Percentiles rank a stretch among this genome's conserved stretches.
Evolutionary conservation across 257 asterid species (phyloP).

Genomic region (Ilex asprella): DNA sequence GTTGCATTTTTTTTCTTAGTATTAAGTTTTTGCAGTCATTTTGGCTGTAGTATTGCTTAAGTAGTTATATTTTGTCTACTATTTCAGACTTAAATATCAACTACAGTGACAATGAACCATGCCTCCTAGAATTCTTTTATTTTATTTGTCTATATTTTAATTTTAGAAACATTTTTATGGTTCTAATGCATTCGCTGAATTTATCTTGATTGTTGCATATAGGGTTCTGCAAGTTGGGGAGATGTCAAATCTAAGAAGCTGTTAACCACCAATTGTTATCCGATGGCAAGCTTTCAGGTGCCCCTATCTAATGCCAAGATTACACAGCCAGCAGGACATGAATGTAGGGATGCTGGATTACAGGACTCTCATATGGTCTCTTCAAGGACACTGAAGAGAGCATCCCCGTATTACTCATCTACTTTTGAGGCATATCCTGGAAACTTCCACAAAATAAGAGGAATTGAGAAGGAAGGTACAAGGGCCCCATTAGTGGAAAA

Average conservation of each 20-base stretch:
- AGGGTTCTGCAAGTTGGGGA: conserved; percentile 39
- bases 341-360: conserved; percentile 9
- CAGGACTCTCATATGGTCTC: conserved; percentile 31
- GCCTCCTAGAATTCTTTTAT: too few species aligned
- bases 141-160: too few species aligned
- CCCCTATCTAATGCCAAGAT: conserved; percentile 24
- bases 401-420: conserved; percentile 38
- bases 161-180: too few species aligned
- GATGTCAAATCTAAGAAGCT: conserved; percentile 31
- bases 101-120: too few species aligned
- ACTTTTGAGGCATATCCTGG: conserved; percentile 35
- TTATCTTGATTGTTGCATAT: conserved; percentile 12
- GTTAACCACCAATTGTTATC: conserved; percentile 30
- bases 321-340: conserved; percentile 20
- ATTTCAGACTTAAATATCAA: too few species aligned
- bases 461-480: conserved; percentile 34
- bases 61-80: too few species aligned
- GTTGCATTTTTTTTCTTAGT: too few species aligned
- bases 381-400: conserved; percentile 49
- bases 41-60: too few species aligned
- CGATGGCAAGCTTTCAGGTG: conserved; percentile 24
- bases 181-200: neutral
- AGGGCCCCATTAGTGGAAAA: conserved; percentile 34
- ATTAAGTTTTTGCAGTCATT: too few species aligned
- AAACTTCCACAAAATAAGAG: conserved; percentile 33